phyloP scores from a whole-genome alignment of 2,329 filamentous ascomycete genomes.

The Diaporthe citri region DNA sequence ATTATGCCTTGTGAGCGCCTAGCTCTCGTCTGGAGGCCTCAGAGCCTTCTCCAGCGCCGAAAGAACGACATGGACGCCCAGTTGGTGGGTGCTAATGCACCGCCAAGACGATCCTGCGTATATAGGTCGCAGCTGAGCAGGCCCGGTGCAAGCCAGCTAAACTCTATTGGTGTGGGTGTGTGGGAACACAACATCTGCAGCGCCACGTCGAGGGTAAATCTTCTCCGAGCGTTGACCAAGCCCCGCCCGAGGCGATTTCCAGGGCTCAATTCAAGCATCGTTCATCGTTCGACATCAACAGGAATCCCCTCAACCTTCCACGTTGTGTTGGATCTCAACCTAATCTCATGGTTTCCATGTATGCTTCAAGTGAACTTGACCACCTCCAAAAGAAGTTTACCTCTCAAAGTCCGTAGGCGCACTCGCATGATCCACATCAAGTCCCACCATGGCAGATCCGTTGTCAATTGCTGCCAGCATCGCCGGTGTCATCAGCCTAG shows the following conservation, averaged over 20 bases:
- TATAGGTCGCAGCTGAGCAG: neutral
- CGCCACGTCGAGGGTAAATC: neutral
- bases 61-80: too few species aligned
- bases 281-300: too few species aligned
- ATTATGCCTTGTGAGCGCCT: too few species aligned
- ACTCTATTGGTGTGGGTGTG: neutral
- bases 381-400: neutral
- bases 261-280: neutral
- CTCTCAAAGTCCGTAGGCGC: too few species aligned
- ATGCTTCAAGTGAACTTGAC: too few species aligned
- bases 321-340: accelerated
- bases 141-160: neutral
- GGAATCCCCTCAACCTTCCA: too few species aligned
- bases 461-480: constrained; percentile 48
- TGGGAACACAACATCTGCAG: neutral
- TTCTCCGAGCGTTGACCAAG: neutral
- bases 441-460: neutral
- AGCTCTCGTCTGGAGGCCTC: too few species aligned
- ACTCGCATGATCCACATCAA: neutral
- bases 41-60: too few species aligned
- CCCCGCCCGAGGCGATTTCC: neutral
- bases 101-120: neutral
- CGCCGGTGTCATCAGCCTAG: constrained; percentile 47
- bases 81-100: neutral
- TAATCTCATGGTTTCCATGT: too few species aligned